phyloP scores from a whole-genome alignment of 257 asterid genomes.

The Plectranthus barbatus region DNA sequence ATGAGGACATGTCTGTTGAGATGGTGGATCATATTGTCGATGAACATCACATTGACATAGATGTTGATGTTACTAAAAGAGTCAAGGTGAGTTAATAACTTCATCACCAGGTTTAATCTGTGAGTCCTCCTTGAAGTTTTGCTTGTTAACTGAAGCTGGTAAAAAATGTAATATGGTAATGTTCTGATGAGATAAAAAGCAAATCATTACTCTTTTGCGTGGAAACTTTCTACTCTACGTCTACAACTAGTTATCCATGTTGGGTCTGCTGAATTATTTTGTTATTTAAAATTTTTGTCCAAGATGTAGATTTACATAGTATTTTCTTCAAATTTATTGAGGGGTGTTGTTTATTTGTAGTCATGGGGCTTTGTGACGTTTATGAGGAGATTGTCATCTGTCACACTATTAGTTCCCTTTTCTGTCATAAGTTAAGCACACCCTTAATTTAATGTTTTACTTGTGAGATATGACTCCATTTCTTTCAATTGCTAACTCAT shows the following conservation, averaged over 20 bases:
- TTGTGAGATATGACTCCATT: background rate
- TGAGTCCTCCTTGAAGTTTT: background rate
- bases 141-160: background rate
- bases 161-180: background rate
- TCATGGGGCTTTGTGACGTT: background rate
- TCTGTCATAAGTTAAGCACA: too few relatives aligned
- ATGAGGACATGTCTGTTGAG: slow-evolving; percentile 76
- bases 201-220: background rate
- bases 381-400: background rate
- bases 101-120: slow-evolving; percentile 13
- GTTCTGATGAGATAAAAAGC: background rate
- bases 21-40: slow-evolving; percentile 81
- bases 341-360: background rate
- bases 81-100: slow-evolving; percentile 57
- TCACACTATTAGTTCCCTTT: background rate
- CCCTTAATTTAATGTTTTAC: background rate
- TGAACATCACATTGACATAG: slow-evolving; percentile 71
- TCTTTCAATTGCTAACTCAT: slow-evolving; percentile 4
- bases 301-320: background rate
- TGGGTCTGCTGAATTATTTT: background rate
- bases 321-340: background rate
- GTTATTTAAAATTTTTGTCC: background rate
- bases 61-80: slow-evolving; percentile 37
- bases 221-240: background rate
- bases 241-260: background rate